Evolutionary conservation across 148 eudicot genomes (phyloP).

Genomic region (Vaccinium darrowii): DNA sequence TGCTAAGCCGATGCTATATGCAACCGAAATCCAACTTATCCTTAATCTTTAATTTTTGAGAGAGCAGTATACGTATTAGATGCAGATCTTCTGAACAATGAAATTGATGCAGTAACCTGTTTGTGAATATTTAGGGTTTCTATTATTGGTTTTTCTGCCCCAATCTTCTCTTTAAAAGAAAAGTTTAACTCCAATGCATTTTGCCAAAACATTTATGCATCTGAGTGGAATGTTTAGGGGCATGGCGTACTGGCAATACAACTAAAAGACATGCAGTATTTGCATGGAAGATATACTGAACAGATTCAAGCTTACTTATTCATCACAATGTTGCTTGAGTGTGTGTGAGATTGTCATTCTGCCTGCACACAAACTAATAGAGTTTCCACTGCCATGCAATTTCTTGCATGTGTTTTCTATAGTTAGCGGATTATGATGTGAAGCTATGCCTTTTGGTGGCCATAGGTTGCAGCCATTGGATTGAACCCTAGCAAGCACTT

Average conservation of each 20-base stretch:
- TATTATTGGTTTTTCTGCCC: not conserved
- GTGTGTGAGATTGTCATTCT: not conserved
- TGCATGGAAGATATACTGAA: not conserved
- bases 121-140: not conserved
- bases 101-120: not conserved
- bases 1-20: not conserved
- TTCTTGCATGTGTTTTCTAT: not conserved
- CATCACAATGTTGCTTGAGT: not conserved
- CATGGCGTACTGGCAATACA: not conserved
- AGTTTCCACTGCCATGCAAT: not conserved
- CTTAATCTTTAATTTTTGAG: not conserved
- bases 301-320: not conserved
- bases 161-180: not conserved
- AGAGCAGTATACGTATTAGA: not conserved
- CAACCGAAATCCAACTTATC: not conserved
- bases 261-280: not conserved
- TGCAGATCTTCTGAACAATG: not conserved
- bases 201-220: not conserved
- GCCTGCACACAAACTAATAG: no score
- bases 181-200: no score
- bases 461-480: slow-evolving; percentile 95
- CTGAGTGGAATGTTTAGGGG: not conserved
- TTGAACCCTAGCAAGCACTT: slow-evolving; percentile 83
- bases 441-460: not conserved
- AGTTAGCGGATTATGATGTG: slow-evolving; percentile 5